Base-by-base conservation (phyloP, 768 basidiomycete species). In the Phallus indusiatus region DNA sequence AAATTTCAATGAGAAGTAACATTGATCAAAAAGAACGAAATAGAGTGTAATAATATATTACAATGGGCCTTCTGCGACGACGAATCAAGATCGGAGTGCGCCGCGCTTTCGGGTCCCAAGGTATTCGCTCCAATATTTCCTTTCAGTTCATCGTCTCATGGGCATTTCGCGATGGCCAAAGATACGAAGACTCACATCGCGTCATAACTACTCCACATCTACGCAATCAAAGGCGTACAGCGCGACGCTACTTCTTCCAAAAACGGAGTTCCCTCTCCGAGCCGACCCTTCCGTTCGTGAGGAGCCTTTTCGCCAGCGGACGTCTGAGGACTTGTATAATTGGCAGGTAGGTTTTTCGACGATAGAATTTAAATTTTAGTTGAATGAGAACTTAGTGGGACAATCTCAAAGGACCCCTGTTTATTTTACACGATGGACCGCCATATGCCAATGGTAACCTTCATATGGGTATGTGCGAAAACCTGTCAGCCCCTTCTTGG, bases 391-490 rank as follows among this genome's bases (percentile, higher is more conserved):
- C 22, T 17, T 66, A 94, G 91, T 80, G 76, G 72, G 73, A 83
- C 61, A 83, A 88, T 65, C 80, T 76, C 12, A 73, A 78, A 35
- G 81, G 88, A 2, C 81, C 84, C 1, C 67, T 83, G 33, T 98
- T 94, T 66, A 85, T 96, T 12, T 75, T 94, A 54, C 94, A 95
- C 64, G 95, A 99, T 69, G 96, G 95, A 0, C 95, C 95, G 34
- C 96, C 96, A 0, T 98, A 98, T 67, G 95, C 95, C 1, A 99
- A 99, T 68, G 96, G 96, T 0, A 82, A 90, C 68, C 74, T 99
- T 47, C 95, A 99, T 68, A 94, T 94, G 77, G 95, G 94, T 95
- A 63, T 61, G 71, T 64, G 28, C 9, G 36, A 54, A 1, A 10
- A 6, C n/a, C 11, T 36, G 17, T 22, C 12, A 28, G 35, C 9